These are phyloP conservation scores for Claviceps citrina DNA, from an alignment of 2,329 filamentous ascomycete genomes.

Conservation along the genomic window DNA sequence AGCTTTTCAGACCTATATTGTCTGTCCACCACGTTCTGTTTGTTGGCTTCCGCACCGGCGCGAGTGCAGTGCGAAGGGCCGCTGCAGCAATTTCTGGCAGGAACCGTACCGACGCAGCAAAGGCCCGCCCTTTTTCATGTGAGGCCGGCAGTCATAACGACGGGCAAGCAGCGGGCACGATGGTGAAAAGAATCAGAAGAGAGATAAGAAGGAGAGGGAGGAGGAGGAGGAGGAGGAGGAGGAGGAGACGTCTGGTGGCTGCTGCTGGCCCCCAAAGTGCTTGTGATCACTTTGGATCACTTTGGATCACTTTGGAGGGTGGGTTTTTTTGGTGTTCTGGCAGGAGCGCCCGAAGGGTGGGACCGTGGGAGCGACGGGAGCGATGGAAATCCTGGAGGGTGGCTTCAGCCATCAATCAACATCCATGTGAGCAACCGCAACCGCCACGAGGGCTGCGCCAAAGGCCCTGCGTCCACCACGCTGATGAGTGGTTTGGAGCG, in stretches of 20 bases:
- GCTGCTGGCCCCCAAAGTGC: background rate
- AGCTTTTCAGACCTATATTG: too few species aligned
- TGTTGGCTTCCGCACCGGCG: too few species aligned
- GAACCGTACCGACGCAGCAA: background rate
- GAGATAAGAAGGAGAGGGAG: background rate
- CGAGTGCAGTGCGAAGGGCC: background rate
- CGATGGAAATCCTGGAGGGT: too few species aligned
- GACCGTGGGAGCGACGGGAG: too few species aligned
- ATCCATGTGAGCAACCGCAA: background rate
- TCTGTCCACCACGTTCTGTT: background rate
- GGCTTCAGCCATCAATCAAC: too few species aligned
- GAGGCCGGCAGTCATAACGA: slow-evolving; percentile 1
- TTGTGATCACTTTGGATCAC: background rate
- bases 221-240: background rate
- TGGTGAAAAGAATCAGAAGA: background rate
- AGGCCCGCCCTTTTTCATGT: background rate
- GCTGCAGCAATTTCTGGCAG: background rate
- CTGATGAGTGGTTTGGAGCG: too few species aligned
- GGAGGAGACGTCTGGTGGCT: background rate
- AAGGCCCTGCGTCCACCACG: too few species aligned
- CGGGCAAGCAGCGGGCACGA: background rate
- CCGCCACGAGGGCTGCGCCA: too few species aligned
- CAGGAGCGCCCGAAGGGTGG: background rate
- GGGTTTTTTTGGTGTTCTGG: too few species aligned
- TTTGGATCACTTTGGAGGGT: too few species aligned